Evolutionary conservation across 1,284 basidiomycete species (phyloP), one percentile per base, ranked within the genome.

Genomic region (Boletus chippewaensis): DNA sequence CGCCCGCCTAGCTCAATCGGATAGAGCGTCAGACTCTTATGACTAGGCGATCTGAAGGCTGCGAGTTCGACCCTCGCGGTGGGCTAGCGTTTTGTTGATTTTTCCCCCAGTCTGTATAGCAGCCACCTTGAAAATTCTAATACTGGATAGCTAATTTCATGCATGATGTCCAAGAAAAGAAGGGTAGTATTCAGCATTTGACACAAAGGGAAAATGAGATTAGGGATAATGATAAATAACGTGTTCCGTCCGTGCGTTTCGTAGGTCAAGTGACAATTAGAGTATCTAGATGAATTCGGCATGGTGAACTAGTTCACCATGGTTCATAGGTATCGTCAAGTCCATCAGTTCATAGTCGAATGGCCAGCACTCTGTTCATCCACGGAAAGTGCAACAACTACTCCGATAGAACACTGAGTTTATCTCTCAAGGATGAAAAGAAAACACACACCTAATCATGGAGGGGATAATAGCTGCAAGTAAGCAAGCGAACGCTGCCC

Each of bases 1-100:
- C 34, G 34, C 81, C 82, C 78, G 82, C 81, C 81, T 84, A 84
- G 83, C 83, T 86, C 83, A 85, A 84, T 87, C 80, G 83, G 82
- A 81, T 83, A 87, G 84, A 86, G 83, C 83, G 80, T 85, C 84
- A 84, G 83, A 84, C 84, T 85, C 69, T 71, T 67, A 71, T 34
- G 34, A 35, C 34, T 35, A 35, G 34, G 34, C 34, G 81, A 57
- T 84, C 82, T 84, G 85, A 87, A 87, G 84, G 84, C 83, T 88
- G 84, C 83, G 83, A 86, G 84, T 88, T 87, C 84, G 85, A 88
- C 84, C 84, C 85, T 87, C 84, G 83, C 84, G 84, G 84, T 87
- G 84, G 84, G 83, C 84, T 87, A 84, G 34, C 5, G 8, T 35
- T 35, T 35, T 35, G 6, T 16, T n/a, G 3, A 16, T n/a, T 15